phyloP scores from a whole-genome alignment of 345 rosid genomes.

The Ailanthus altissimus region DNA sequence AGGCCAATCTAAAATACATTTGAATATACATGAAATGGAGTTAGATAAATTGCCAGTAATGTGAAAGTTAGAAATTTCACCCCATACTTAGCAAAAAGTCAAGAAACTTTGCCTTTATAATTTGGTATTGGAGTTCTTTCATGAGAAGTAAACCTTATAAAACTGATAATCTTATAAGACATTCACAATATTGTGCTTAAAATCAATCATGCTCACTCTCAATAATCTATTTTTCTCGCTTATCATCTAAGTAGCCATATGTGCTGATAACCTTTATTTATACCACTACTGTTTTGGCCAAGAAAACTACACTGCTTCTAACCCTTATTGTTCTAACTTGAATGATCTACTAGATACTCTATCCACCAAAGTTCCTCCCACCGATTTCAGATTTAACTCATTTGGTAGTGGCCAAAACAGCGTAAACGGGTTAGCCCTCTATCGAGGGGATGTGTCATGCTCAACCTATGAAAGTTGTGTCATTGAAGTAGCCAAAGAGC shows the following conservation, averaged over 20 bases:
- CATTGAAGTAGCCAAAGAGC: background rate
- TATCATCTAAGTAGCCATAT: background rate
- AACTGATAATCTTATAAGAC: background rate
- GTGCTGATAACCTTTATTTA: background rate
- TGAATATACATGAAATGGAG: background rate
- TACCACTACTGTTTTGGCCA: background rate
- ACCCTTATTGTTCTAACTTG: background rate
- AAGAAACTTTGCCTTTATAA: background rate
- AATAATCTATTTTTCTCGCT: too few relatives aligned
- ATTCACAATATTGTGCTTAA: background rate
- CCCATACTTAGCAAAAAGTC: background rate
- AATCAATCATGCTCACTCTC: background rate
- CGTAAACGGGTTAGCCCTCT: background rate
- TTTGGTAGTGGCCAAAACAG: background rate
- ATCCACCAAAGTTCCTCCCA: background rate
- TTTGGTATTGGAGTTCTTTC: background rate
- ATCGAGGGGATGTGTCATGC: background rate
- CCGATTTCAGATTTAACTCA: background rate
- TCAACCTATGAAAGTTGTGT: constrained; percentile 6
- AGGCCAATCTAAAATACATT: background rate
- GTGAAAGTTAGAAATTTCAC: background rate
- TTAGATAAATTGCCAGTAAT: background rate
- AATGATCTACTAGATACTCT: background rate
- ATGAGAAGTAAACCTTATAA: too few relatives aligned
- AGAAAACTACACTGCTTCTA: background rate